phyloP scores from a whole-genome alignment of 495 filamentous ascomycete genomes.

The Ramalina intermedia region DNA sequence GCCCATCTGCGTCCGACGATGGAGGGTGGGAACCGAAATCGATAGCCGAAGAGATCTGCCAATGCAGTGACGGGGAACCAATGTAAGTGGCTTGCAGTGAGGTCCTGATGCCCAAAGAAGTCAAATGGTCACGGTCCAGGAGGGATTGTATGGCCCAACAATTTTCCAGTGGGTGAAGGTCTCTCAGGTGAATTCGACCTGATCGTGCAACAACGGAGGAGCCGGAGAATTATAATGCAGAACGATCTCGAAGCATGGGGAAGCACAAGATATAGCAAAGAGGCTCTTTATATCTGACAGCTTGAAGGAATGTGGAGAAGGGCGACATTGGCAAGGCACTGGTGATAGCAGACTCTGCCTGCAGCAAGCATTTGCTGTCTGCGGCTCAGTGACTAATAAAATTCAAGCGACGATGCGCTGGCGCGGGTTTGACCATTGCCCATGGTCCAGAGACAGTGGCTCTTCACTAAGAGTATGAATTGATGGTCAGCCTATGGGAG shows the following conservation, averaged over 20 bases:
- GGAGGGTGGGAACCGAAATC: not conserved
- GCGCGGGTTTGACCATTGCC: conserved; percentile 77
- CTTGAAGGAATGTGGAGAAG: conserved; percentile 8
- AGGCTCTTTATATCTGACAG: conserved; percentile 4
- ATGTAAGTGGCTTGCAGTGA: not conserved
- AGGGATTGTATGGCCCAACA: not conserved
- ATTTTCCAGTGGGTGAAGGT: not conserved
- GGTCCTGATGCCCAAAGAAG: conserved; percentile 9
- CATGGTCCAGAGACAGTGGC: conserved; percentile 32
- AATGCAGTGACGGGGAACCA: conserved; percentile 3
- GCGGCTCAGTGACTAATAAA: conserved; percentile 15
- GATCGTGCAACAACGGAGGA: conserved; percentile 4
- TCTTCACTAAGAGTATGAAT: conserved; percentile 25
- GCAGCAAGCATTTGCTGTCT: conserved; percentile 9
- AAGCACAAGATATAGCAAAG: conserved; percentile 1
- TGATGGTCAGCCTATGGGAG: conserved; percentile 39
- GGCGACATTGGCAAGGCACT: conserved; percentile 7
- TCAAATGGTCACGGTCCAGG: not conserved
- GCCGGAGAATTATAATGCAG: conserved; percentile 12
- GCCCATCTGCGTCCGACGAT: conserved; percentile 11
- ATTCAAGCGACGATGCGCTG: conserved; percentile 57
- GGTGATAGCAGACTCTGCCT: conserved; percentile 8
- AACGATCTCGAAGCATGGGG: conserved; percentile 7
- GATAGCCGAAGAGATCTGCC: conserved; percentile 1
- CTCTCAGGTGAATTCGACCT: conserved; percentile 3